phyloP scores from a whole-genome alignment of 192 early-diverging fungal species.

The Ramicandelaber brevisporus region DNA sequence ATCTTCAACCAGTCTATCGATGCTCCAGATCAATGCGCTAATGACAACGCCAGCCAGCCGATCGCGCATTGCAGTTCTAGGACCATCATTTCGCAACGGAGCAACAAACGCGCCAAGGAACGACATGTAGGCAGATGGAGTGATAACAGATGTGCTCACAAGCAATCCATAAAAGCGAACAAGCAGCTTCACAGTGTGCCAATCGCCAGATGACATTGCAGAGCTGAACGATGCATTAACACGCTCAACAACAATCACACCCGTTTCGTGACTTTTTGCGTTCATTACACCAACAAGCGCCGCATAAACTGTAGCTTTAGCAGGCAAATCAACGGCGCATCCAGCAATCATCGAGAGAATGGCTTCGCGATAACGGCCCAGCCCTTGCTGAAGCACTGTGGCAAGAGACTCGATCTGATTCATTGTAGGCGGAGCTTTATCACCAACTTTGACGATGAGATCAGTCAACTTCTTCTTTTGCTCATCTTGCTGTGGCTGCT shows the following conservation, averaged over 20 bases:
- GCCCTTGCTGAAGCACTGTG: conserved; percentile 37
- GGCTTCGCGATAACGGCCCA: conserved; percentile 29
- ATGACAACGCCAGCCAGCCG: too few species aligned
- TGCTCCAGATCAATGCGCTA: too few species aligned
- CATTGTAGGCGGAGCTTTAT: conserved; percentile 37
- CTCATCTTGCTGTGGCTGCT: conserved; percentile 20
- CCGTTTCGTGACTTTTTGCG: conserved; percentile 32
- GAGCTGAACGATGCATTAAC: conserved; percentile 25
- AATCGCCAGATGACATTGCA: conserved; percentile 25
- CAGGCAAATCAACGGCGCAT: conserved; percentile 6
- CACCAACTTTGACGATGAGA: conserved; percentile 49
- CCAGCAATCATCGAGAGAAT: conserved; percentile 13
- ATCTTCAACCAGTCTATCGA: too few species aligned
- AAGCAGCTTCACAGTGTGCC: conserved; percentile 46
- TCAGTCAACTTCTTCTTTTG: conserved; percentile 36
- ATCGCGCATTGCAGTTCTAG: too few species aligned
- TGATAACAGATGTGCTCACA: conserved; percentile 50
- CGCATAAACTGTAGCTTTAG: conserved; percentile 31
- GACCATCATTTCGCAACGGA: too few species aligned
- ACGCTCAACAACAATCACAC: conserved; percentile 28
- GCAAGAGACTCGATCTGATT: conserved; percentile 38
- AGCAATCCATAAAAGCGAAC: conserved; percentile 62
- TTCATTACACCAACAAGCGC: conserved; percentile 68
- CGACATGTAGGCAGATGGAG: conserved; percentile 27
- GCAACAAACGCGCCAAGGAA: conserved; percentile 43